A percentile compares a stretch with the other conserved stretches of the same genome.
phyloP scores from a whole-genome alignment of 345 rosid genomes.

The Melastoma malabathricum region DNA sequence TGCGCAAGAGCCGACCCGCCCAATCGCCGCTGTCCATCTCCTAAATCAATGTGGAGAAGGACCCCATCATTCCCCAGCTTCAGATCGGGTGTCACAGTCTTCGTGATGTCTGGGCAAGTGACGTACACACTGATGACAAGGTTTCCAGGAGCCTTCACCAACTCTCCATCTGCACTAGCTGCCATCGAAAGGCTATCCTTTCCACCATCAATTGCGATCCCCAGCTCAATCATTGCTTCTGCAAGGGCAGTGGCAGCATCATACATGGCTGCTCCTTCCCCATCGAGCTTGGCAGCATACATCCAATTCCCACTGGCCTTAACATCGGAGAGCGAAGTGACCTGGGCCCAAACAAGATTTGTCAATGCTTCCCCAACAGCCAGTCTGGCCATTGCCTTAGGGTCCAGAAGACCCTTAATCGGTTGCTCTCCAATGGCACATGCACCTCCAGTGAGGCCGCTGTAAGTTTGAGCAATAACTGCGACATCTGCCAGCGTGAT shows the following conservation, averaged over 20 bases:
- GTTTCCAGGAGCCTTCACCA: conserved; percentile 92
- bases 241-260: conserved; percentile 77
- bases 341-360: conserved; percentile 88
- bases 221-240: conserved; percentile 85
- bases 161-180: conserved; percentile 64
- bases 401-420: conserved; percentile 69
- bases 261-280: conserved; percentile 93
- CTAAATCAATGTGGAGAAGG: conserved; percentile 71
- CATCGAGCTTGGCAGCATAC: conserved; percentile 95
- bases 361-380: conserved; percentile 92
- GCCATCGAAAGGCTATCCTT: conserved; percentile 97
- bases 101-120: conserved; percentile 80
- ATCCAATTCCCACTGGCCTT: conserved; percentile 98
- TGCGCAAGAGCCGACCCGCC: conserved; percentile 95
- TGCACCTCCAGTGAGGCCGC: conserved; percentile 74
- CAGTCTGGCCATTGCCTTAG: conserved; percentile 89
- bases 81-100: conserved; percentile 79
- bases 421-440: conserved; percentile 94
- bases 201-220: conserved; percentile 94
- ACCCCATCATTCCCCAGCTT: conserved; percentile 64
- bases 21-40: conserved; percentile 64
- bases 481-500: conserved; percentile 92
- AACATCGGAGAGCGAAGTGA: conserved; percentile 76
- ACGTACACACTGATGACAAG: conserved; percentile 81
- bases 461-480: conserved; percentile 79